Base-by-base conservation (phyloP, 108 stramenopile genomes). In the Thalassiosira profunda region DNA sequence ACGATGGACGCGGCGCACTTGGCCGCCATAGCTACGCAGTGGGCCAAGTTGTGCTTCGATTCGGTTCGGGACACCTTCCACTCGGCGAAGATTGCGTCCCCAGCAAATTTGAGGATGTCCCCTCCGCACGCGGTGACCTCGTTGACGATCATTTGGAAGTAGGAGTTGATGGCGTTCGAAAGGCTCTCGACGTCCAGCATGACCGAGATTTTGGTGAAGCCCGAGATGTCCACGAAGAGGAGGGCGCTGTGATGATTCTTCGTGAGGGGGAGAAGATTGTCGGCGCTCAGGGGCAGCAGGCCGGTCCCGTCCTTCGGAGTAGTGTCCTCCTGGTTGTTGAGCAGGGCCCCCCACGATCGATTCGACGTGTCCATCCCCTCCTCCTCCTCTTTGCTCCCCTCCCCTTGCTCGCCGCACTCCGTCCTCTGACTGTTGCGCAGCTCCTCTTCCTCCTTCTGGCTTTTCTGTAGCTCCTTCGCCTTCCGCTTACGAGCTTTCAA, bases 151-250 rank as follows among this genome's bases (percentile, higher is more conserved):
- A 77, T 56, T 60, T 89, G 75, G 69, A 92, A 92, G 72, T 92
- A 92, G 2, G 86, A 70, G 57, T 92, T 92, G 64, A 92, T 92
- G 15, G 84, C 79, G 56, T 83, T 74, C 4, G 84, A 86, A 26
- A 93, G 52, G 44, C 61, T 58, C 57, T 96, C 95, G 5, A 84
- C 74, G 40, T 91, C 89, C 14, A 96, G 68, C 8, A 68, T 54
- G 8, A 70, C 70, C 12, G 89, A 84, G 17, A 96, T 73, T 60
- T 78, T 83, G 33, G 95, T 96, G 43, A 96, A 96, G 8, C 95
- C 95, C 0, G 85, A 83, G 30, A 96, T 96, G 59, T 96, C 95
- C 4, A 92, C 89, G 75, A 96, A 93, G 17, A 96, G 68, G 6
- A 93, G 79, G 15, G 90, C 88, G 49, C 84, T 67, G 11, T 83